A percentile compares a stretch with the other conserved stretches of the same genome.
phyloP scores from a whole-genome alignment of 2,329 filamentous ascomycete genomes.

The Chaetomium sp. region DNA sequence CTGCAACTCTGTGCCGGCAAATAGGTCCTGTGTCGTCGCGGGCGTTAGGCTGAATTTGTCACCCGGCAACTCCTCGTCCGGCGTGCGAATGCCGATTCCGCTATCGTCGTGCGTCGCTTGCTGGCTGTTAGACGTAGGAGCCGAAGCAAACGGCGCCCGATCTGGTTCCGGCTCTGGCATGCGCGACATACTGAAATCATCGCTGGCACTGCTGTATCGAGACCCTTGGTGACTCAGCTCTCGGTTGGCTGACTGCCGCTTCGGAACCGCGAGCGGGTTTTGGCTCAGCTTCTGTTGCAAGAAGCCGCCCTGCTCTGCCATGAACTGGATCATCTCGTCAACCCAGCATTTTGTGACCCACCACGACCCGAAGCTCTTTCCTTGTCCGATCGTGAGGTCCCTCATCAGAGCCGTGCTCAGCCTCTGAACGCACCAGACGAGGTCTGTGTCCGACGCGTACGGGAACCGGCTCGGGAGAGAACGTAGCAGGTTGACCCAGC shows the following conservation, averaged over 20 bases:
- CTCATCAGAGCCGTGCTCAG: slow-evolving; percentile 77
- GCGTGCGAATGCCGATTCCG: slow-evolving; percentile 70
- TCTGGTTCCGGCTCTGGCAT: slow-evolving; percentile 53
- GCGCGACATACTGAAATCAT: slow-evolving; percentile 50
- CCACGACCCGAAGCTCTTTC: slow-evolving; percentile 84
- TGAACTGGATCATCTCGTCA: slow-evolving; percentile 89
- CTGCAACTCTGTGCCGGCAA: slow-evolving; percentile 36
- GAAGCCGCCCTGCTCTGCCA: slow-evolving; percentile 89
- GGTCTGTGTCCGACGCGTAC: slow-evolving; percentile 69
- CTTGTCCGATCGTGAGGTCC: slow-evolving; percentile 77
- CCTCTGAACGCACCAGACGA: slow-evolving; percentile 75
- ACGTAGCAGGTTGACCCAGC: slow-evolving; percentile 74
- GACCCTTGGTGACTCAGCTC: slow-evolving; percentile 43
- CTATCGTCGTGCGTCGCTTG: slow-evolving; percentile 65
- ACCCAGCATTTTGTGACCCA: slow-evolving; percentile 96
- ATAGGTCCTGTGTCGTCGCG: slow-evolving; percentile 36
- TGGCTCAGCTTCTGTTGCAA: slow-evolving; percentile 60
- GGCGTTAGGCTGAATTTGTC: slow-evolving; percentile 55
- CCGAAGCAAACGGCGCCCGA: slow-evolving; percentile 53
- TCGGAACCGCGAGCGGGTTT: slow-evolving; percentile 37
- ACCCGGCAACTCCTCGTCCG: slow-evolving; percentile 65
- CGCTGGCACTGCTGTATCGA: slow-evolving; percentile 50
- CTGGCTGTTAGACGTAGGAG: slow-evolving; percentile 46
- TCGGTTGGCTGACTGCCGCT: slow-evolving; percentile 42
- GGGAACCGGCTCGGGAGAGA: slow-evolving; percentile 72